Percentiles rank a stretch among this genome's conserved stretches.
These are phyloP conservation scores for Castanopsis chinensis DNA, from an alignment of 306 rosid species.

Conservation along the genomic window DNA sequence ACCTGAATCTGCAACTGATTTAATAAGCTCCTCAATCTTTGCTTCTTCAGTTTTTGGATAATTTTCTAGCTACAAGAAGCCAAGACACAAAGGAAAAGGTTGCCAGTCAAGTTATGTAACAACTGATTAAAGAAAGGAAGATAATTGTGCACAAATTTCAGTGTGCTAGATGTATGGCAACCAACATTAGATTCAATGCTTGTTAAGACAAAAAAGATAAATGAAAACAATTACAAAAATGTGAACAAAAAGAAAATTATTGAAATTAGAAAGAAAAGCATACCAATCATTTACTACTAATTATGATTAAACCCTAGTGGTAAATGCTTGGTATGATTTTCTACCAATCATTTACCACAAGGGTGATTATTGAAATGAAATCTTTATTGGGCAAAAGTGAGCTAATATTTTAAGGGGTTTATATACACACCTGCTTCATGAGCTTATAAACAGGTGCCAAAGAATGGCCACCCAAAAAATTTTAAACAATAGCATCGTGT, in stretches of 20 bases:
- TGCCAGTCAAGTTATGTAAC: slow-evolving; percentile 16
- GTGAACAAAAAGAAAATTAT: neutral
- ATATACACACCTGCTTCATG: too few relatives aligned
- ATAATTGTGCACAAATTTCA: neutral
- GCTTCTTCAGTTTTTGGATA: slow-evolving; percentile 92
- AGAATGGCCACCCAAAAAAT: neutral
- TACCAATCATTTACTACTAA: neutral
- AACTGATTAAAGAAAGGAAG: neutral
- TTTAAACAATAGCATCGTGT: slow-evolving; percentile 1
- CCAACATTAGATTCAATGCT: slow-evolving; percentile 8
- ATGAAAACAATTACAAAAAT: neutral
- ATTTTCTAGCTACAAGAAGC: slow-evolving; percentile 59
- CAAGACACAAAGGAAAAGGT: slow-evolving; percentile 9
- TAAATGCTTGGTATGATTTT: too few relatives aligned
- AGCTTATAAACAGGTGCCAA: neutral
- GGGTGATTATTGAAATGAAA: too few relatives aligned
- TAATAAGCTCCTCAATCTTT: slow-evolving; percentile 90
- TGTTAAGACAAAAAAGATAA: neutral
- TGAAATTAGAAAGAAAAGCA: neutral
- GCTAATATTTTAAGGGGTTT: too few relatives aligned
- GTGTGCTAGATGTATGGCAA: neutral
- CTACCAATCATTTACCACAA: too few relatives aligned
- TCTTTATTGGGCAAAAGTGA: too few relatives aligned
- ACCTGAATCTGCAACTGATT: slow-evolving; percentile 95
- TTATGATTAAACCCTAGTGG: neutral